Base-by-base conservation (phyloP, 2,329 filamentous ascomycete genomes). In the Fusarium sublunatum region DNA sequence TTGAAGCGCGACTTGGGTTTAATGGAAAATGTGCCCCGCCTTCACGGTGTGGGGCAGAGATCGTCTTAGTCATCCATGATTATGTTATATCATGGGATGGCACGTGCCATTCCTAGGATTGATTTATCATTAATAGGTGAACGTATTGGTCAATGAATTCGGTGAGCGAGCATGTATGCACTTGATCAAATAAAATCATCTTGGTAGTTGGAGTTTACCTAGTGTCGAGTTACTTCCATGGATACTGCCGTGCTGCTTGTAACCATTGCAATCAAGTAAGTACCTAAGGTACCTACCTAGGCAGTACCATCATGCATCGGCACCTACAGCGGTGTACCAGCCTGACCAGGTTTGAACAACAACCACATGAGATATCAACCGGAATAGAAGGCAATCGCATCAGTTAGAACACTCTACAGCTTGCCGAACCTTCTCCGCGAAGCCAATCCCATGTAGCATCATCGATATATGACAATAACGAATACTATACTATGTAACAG, bases 1-100 rank as follows among this genome's bases (percentile, higher is more conserved):
- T 74, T 61, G 50, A 56, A 65, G 65, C 72, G 72, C 74, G 72
- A 70, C 68, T 40, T 65, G 55, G 28, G 65, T 68, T 74, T 72
- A 73, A 75, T 73, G 70, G 73, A 52, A 22, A 54, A 31, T 42
- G 44, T 46, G 58, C 49, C 56, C 58, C 70, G 68, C 70, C 70
- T 67, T 55, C 38, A 15, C 46, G 43, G 15, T 45, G 53, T 48
- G 63, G 58, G 44, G 47, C 58, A 38, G 8, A 9, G 34, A 28
- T 36, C 46, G 15, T 7, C 51, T 70, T 70, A 70, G 68, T 70
- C 66, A 69, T 59, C 44, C 15, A n/a, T 12, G n/a, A 10, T 22
- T 34, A 7, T 8, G 6, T n/a, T 19, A 19, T 19, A 19, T 19
- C 19, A 19, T 19, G 19, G 3, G 6, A 7, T 31, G 38, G 54